These are phyloP conservation scores for Hemileccinum impolitum DNA, from an alignment of 768 basidiomycete species.

Conservation along the genomic window DNA sequence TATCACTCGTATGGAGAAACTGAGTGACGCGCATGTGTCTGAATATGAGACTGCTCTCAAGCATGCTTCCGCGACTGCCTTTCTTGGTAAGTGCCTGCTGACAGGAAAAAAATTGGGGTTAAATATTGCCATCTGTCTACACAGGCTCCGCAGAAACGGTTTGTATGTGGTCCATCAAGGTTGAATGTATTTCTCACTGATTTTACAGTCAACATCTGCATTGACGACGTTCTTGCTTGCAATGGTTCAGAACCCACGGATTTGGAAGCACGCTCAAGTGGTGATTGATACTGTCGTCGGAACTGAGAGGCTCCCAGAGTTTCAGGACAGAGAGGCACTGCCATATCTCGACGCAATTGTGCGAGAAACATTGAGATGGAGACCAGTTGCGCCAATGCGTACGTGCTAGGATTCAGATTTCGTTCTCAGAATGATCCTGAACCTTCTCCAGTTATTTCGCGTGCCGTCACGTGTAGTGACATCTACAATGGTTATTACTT, in stretches of 20 bases:
- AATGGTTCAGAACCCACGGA: slow-evolving; percentile 9
- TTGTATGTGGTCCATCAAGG: background rate
- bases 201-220: background rate
- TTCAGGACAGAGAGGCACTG: slow-evolving; percentile 1
- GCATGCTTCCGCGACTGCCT: slow-evolving; percentile 2
- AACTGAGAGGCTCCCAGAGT: background rate
- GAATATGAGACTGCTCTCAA: background rate
- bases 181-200: background rate
- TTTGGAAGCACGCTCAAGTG: slow-evolving; percentile 9
- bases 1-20: slow-evolving; percentile 4
- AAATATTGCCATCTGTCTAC: background rate
- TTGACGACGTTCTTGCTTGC: slow-evolving; percentile 3
- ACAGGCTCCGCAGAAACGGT: slow-evolving; percentile 4
- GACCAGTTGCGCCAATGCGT: background rate
- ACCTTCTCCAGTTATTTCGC: background rate
- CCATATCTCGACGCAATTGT: slow-evolving; percentile 7
- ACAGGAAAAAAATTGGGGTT: background rate
- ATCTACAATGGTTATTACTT: background rate
- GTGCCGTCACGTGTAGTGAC: background rate
- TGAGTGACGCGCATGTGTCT: background rate
- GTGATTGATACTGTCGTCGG: slow-evolving; percentile 5
- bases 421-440: background rate
- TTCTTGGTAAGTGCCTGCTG: slow-evolving; percentile 1
- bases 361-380: background rate
- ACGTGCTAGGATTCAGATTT: background rate